Conservation (phyloP, 257 asterid genomes). For the Verbascum thapsus region DNA sequence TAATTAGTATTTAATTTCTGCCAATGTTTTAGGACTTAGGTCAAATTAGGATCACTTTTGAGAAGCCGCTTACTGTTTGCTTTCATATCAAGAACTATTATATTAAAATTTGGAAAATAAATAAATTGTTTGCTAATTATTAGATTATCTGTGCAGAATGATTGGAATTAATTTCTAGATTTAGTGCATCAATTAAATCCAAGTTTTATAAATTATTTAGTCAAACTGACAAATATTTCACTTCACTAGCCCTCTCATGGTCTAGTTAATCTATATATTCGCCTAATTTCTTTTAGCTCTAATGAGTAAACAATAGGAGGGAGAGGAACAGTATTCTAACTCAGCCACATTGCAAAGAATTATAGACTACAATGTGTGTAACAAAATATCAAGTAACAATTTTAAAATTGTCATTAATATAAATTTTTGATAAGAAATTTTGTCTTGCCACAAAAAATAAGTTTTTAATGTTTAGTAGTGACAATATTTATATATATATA, state of each 20-base stretch:
- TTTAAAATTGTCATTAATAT: no score
- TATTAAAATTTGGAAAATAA: conserved; percentile 29
- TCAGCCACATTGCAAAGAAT: no score
- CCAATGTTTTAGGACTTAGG: no score
- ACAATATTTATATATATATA: no score
- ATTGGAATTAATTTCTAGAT: conserved; percentile 9
- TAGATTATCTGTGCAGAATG: neutral
- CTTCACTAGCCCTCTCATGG: neutral
- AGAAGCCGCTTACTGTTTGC: conserved; percentile 24
- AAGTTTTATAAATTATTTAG: conserved; percentile 14
- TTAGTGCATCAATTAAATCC: conserved; percentile 17
- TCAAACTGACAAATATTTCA: conserved; percentile 32
- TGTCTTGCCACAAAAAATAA: no score
- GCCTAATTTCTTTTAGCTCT: neutral
- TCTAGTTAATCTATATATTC: neutral
- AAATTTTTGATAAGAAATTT: no score
- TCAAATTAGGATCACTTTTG: no score
- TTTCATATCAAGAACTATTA: conserved; percentile 41
- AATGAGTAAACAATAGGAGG: neutral
- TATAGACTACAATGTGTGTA: no score
- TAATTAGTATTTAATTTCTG: no score
- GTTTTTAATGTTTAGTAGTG: no score
- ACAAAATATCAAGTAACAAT: no score
- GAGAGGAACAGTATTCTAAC: no score
- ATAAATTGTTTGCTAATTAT: neutral